Evolutionary conservation across 1,284 basidiomycete species (phyloP).

Genomic region (Cryptococcus sp.): DNA sequence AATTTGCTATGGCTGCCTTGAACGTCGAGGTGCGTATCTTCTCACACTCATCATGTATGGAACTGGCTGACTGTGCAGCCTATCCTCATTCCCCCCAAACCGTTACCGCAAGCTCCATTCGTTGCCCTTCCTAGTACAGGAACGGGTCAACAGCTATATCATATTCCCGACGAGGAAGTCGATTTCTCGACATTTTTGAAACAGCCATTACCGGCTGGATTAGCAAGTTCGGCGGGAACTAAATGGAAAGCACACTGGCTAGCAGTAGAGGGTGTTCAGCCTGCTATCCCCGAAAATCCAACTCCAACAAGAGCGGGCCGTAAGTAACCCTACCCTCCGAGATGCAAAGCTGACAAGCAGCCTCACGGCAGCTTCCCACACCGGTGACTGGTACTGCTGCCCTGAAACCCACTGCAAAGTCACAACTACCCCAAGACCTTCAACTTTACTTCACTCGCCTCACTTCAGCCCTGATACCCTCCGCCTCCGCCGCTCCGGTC

Average conservation of each 20-base stretch:
- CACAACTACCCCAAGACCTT: constrained; percentile 87
- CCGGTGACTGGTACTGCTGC: constrained; percentile 39
- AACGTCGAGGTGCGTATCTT: constrained; percentile 69
- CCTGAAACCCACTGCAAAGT: constrained; percentile 60
- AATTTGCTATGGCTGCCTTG: constrained; percentile 85
- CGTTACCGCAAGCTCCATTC: constrained; percentile 60
- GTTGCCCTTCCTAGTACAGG: constrained; percentile 40
- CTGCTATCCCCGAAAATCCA: constrained; percentile 93
- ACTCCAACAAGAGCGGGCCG: constrained; percentile 51
- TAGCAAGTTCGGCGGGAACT: constrained; percentile 41
- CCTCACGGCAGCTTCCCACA: constrained; percentile 21
- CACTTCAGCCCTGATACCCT: constrained; percentile 74
- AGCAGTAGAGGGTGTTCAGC: constrained; percentile 96
- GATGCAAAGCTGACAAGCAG: constrained; percentile 12
- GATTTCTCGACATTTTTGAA: constrained; percentile 87
- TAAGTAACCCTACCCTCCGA: constrained; percentile 11
- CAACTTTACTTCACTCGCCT: constrained; percentile 93
- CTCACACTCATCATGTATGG: background rate
- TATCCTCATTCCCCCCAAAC: constrained; percentile 42
- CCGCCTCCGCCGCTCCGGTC: constrained; percentile 48
- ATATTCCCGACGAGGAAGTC: constrained; percentile 94
- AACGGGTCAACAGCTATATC: constrained; percentile 67
- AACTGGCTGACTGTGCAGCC: constrained; percentile 23
- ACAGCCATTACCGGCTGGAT: constrained; percentile 34
- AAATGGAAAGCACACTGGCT: constrained; percentile 80